Evolutionary conservation across 495 filamentous ascomycete species (phyloP), one percentile per base, ranked within the genome.

Genomic region (Xylaria grammica): DNA sequence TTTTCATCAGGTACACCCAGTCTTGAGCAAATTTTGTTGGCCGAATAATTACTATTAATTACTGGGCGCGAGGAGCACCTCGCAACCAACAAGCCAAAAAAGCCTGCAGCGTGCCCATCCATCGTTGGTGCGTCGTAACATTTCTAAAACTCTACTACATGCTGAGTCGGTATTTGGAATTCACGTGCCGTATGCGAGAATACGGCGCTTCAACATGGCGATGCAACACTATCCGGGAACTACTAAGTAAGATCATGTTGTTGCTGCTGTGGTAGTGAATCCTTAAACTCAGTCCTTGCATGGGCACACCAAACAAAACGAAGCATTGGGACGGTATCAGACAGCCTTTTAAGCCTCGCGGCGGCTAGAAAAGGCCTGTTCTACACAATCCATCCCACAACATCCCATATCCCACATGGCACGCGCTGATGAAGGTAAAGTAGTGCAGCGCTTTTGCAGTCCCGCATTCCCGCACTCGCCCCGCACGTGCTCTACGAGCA

Each of bases 21-120:
- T 19, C 11, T 22, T 48, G 44, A 46, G 45, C 45, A 40, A 50
- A 17, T 48, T n/a, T n/a, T 48, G 20, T 51, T 60, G 58, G 58
- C 45, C 45, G 15, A 51, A 49, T 49, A 60, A 60, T 60, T 60
- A 60, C 58, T 60, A 60, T 60, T 60, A 59, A 60, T 60, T 60
- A 60, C 58, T 60, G 32, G 58, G 30, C 30, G 45, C n/a, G 58
- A 60, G 58, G 26, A 51, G 45, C n/a, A 51, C 44, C n/a, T 51
- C 22, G 19, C 58, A 15, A 20, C 44, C 45, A 60, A 60, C 58
- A 51, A 49, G 32, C 29, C n/a, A n/a, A n/a, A n/a, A n/a, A n/a
- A 26, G 40, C 22, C 30, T 45, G 27, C 20, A 30, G 34, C 19
- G 19, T 50, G 44, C 22, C 3, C 15, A 38, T 19, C 22, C 7